phyloP scores from a whole-genome alignment of 2,329 filamentous ascomycete genomes.

The Epichloe brachyelytri region DNA sequence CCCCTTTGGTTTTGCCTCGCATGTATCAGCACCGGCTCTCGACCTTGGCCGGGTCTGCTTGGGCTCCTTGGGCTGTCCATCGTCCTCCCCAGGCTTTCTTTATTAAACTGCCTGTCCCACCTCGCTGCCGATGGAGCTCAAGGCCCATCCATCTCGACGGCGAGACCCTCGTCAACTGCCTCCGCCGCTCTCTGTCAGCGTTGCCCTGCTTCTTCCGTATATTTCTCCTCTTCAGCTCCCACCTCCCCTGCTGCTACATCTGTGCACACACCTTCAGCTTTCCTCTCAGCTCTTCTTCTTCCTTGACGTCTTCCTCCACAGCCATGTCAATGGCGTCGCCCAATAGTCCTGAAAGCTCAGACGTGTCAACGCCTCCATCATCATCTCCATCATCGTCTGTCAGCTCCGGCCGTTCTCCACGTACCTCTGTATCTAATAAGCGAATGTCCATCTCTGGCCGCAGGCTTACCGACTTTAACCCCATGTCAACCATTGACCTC shows the following conservation, averaged over 20 bases:
- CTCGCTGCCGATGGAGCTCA: conserved; percentile 1
- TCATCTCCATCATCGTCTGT: conserved; percentile 36
- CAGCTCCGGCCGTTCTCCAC: conserved; percentile 33
- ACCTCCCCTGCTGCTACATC: neutral
- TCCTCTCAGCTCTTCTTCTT: conserved; percentile 4
- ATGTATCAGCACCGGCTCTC: conserved; percentile 11
- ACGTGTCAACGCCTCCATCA: conserved; percentile 43
- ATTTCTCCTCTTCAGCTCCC: conserved; percentile 1
- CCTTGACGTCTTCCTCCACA: conserved; percentile 7
- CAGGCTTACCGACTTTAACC: conserved; percentile 39
- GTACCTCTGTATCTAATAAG: conserved; percentile 39
- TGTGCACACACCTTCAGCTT: neutral
- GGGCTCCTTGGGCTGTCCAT: conserved; percentile 7
- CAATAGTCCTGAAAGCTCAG: conserved; percentile 34
- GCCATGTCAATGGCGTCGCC: conserved; percentile 19
- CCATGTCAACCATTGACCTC: conserved; percentile 44
- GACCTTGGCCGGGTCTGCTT: conserved; percentile 7
- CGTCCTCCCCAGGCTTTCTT: conserved; percentile 7
- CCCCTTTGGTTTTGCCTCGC: conserved; percentile 7
- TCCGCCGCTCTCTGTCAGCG: conserved; percentile 1
- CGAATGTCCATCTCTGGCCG: conserved; percentile 37
- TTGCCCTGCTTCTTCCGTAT: conserved; percentile 2
- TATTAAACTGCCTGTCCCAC: conserved; percentile 8
- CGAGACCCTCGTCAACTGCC: conserved; percentile 2
- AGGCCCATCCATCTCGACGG: conserved; percentile 2